Evolutionary conservation across 140 eudicot genomes (phyloP).

Genomic region (Senecio squalidus): DNA sequence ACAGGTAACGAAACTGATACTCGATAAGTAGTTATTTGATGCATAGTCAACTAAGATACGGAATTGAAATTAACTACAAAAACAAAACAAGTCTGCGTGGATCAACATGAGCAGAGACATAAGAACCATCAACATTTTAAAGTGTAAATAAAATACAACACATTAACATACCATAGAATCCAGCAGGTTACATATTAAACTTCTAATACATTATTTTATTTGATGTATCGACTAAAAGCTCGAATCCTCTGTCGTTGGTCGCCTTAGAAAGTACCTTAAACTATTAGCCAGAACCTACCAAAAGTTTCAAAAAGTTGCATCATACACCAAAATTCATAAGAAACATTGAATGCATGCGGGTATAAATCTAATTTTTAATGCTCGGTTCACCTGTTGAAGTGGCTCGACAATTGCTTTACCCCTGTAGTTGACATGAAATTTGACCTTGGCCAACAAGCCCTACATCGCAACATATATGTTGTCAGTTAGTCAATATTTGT

Average conservation of each 20-base stretch:
- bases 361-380: not conserved
- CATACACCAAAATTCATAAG: not conserved
- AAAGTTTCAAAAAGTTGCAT: conserved; percentile 1
- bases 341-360: not conserved
- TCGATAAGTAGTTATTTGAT: no score
- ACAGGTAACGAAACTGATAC: no score
- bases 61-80: not conserved
- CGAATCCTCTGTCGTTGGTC: conserved; percentile 82
- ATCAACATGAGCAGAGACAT: not conserved
- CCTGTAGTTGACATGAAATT: conserved; percentile 85
- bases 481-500: not conserved
- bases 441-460: conserved; percentile 95
- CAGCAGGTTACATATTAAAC: conserved; percentile 9
- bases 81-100: not conserved
- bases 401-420: conserved; percentile 74
- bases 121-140: not conserved
- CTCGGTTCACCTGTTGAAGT: conserved; percentile 71
- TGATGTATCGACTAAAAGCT: conserved; percentile 44
- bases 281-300: conserved; percentile 81
- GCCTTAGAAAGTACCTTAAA: conserved; percentile 77
- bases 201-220: conserved; percentile 4
- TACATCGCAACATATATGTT: conserved; percentile 13
- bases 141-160: not conserved
- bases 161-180: conserved; percentile 2
- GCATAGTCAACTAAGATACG: not conserved